Conservation (phyloP, 768 basidiomycete genomes). For the Trametes meyenii region DNA sequence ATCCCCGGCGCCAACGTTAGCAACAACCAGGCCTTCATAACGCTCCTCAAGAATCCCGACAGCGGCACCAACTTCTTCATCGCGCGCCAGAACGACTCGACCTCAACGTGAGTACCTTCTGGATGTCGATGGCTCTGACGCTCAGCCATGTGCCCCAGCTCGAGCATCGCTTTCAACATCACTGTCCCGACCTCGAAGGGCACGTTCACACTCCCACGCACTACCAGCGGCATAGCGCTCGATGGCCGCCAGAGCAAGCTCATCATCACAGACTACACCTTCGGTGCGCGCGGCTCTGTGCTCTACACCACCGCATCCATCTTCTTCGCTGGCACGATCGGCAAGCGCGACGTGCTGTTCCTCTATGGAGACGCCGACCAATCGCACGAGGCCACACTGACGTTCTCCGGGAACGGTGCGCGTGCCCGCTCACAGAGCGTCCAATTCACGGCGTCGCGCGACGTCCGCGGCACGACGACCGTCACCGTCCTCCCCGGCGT, state of each 20-base stretch:
- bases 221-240: constrained; percentile 57
- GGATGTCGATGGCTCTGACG: background rate
- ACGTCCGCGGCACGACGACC: constrained; percentile 40
- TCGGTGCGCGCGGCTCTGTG: constrained; percentile 56
- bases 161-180: constrained; percentile 58
- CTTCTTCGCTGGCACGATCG: constrained; percentile 61
- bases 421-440: constrained; percentile 26
- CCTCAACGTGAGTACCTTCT: constrained; percentile 59
- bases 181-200: constrained; percentile 58
- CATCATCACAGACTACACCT: constrained; percentile 70
- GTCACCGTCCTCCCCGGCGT: constrained; percentile 38
- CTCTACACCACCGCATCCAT: constrained; percentile 76
- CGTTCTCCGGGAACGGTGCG: constrained; percentile 22
- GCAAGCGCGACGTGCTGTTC: constrained; percentile 43
- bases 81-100: constrained; percentile 66
- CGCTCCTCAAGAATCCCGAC: constrained; percentile 70
- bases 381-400: constrained; percentile 38
- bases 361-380: constrained; percentile 41
- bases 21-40: constrained; percentile 60
- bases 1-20: constrained; percentile 39
- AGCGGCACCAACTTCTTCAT: constrained; percentile 69
- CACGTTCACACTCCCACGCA: constrained; percentile 56
- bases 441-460: constrained; percentile 30
- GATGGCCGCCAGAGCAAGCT: constrained; percentile 75
- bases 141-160: constrained; percentile 43